Percentiles rank a stretch among this genome's conserved stretches.
Evolutionary conservation across 106 monocot species (phyloP).

Genomic region (Triglochin maritima): DNA sequence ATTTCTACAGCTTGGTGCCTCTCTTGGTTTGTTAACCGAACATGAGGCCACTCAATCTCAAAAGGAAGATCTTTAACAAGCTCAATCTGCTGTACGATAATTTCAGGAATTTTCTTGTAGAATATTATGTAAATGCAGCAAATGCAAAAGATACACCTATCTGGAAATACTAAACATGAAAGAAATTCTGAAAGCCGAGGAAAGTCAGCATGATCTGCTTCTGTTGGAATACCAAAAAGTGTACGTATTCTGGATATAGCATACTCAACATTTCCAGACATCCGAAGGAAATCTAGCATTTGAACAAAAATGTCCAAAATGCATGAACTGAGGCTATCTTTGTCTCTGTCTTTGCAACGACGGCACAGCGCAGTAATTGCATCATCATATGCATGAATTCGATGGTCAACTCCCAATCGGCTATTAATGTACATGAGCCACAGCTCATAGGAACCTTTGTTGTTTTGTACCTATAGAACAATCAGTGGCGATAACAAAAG

Average conservation of each 20-base stretch:
- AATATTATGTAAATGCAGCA: conserved; percentile 49
- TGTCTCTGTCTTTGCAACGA: conserved; percentile 12
- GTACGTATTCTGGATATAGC: conserved; percentile 31
- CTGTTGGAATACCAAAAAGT: conserved; percentile 14
- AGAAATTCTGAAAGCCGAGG: conserved; percentile 29
- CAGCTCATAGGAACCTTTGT: conserved; percentile 69
- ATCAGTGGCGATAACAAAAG: background rate
- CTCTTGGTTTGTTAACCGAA: conserved; percentile 16
- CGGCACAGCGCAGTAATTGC: conserved; percentile 50
- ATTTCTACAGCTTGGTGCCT: conserved; percentile 32
- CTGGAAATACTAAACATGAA: conserved; percentile 39
- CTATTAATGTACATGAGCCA: conserved; percentile 96
- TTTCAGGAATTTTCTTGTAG: conserved; percentile 66
- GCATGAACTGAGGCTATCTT: conserved; percentile 41
- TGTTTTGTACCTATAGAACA: conserved; percentile 64
- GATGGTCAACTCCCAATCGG: conserved; percentile 36
- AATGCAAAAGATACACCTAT: conserved; percentile 77
- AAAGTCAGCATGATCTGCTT: conserved; percentile 13
- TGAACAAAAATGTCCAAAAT: conserved; percentile 82
- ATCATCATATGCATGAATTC: conserved; percentile 49
- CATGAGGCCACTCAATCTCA: conserved; percentile 50
- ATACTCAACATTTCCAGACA: conserved; percentile 48
- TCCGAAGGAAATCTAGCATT: conserved; percentile 72
- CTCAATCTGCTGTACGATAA: conserved; percentile 41
- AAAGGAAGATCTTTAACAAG: conserved; percentile 51